Evolutionary conservation across 805 yeast genomes (phyloP).

Genomic region (Starmera pachycereana): DNA sequence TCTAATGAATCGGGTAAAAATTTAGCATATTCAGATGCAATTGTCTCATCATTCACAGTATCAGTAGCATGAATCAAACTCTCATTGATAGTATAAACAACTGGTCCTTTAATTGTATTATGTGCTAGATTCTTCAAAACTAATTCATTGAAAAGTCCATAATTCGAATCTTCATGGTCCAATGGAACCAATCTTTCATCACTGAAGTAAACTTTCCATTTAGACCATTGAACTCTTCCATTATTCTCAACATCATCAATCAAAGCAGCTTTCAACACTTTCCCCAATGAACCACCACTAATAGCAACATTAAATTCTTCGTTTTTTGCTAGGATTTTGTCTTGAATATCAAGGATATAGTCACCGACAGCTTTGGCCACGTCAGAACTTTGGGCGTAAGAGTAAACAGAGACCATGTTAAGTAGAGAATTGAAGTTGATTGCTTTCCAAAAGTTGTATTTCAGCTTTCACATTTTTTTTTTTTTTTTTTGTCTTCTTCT

Average conservation of each 20-base stretch:
- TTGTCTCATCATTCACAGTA: conserved; percentile 33
- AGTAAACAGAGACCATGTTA: conserved; percentile 25
- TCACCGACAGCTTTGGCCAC: conserved; percentile 62
- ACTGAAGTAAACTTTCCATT: conserved; percentile 77
- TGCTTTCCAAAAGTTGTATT: too few species aligned
- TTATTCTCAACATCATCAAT: conserved; percentile 42
- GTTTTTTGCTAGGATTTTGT: conserved; percentile 37
- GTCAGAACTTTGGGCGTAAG: conserved; percentile 40
- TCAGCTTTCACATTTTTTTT: too few species aligned
- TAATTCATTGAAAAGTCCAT: conserved; percentile 59
- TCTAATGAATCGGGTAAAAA: conserved; percentile 48
- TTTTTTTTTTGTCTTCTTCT: too few species aligned
- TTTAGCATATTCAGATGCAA: conserved; percentile 55
- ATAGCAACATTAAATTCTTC: conserved; percentile 62
- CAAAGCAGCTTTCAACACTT: conserved; percentile 53
- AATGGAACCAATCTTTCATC: conserved; percentile 88
- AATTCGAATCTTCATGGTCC: conserved; percentile 77
- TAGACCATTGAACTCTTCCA: conserved; percentile 45
- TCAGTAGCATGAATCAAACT: conserved; percentile 46
- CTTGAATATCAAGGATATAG: conserved; percentile 51
- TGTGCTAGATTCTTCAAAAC: conserved; percentile 28
- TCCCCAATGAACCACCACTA: conserved; percentile 86
- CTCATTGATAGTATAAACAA: conserved; percentile 57
- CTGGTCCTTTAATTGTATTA: conserved; percentile 35
- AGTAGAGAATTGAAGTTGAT: too few species aligned